Evolutionary conservation across 2,329 filamentous ascomycete species (phyloP).

Genomic region (Diplodia sapinea): DNA sequence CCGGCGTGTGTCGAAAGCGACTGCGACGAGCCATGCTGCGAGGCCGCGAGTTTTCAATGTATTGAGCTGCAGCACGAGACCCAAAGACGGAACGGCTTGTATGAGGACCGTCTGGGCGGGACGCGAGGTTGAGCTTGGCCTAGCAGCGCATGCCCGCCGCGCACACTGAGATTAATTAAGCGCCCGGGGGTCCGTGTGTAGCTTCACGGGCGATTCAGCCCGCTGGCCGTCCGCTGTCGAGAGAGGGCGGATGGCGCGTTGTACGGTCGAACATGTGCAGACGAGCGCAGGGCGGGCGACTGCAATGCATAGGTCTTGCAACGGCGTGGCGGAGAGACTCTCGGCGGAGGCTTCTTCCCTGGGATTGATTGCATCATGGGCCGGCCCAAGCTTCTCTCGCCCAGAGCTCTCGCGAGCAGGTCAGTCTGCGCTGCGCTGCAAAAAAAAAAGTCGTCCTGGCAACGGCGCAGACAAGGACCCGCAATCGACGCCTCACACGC

Average conservation of each 20-base stretch:
- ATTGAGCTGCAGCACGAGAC: conserved; percentile 25
- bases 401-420: not conserved
- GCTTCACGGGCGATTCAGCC: conserved; percentile 10
- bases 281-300: not conserved
- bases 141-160: conserved; percentile 15
- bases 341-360: not conserved
- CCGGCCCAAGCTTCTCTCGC: conserved; percentile 29
- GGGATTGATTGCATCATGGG: conserved; percentile 27
- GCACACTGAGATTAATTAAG: conserved; percentile 30
- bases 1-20: conserved; percentile 12
- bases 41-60: conserved; percentile 5
- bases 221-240: conserved; percentile 13
- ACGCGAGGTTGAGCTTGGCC: conserved; percentile 11
- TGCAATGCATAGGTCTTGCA: not conserved
- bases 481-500: conserved; percentile 8
- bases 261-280: not conserved
- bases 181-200: conserved; percentile 26
- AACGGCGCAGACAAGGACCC: conserved; percentile 20
- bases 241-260: not conserved
- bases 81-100: conserved; percentile 5
- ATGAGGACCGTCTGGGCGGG: conserved; percentile 14
- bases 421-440: conserved; percentile 17
- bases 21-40: not conserved
- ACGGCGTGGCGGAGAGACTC: not conserved
- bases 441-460: conserved; percentile 8